These are phyloP conservation scores for Poa annua DNA, from an alignment of 176 grass and related monocot species.

Conservation along the genomic window DNA sequence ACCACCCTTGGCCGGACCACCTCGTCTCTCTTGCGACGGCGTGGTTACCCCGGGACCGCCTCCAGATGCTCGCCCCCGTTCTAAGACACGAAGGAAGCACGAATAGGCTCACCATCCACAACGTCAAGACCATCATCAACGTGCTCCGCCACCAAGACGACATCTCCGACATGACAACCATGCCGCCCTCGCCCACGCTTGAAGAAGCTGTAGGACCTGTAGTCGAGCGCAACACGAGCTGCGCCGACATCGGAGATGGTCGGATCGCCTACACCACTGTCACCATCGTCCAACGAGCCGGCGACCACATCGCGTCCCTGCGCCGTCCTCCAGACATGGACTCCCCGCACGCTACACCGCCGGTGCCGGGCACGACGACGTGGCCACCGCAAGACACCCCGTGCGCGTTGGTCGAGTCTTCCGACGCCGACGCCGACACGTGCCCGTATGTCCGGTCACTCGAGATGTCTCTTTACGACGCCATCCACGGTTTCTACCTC, in stretches of 20 bases:
- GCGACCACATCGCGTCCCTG: background rate
- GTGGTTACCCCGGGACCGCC: background rate
- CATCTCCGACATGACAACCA: background rate
- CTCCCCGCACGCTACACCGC: background rate
- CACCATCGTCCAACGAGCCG: background rate
- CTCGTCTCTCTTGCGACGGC: background rate
- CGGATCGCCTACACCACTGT: background rate
- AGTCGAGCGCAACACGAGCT: background rate
- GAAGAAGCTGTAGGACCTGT: background rate
- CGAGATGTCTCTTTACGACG: background rate
- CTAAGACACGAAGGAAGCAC: background rate
- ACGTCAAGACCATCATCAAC: background rate
- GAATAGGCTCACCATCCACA: background rate
- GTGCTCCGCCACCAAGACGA: background rate
- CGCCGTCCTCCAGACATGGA: background rate
- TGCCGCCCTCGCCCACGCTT: background rate
- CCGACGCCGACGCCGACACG: background rate
- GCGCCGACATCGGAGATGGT: background rate
- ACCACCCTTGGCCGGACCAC: background rate
- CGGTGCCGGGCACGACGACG: background rate
- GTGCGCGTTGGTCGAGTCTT: background rate
- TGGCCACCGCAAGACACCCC: background rate
- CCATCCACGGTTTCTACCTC: slow-evolving; percentile 13
- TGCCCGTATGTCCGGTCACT: background rate
- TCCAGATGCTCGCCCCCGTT: background rate